Evolutionary conservation across 2,329 filamentous ascomycete species (phyloP), one percentile per base, ranked within the genome.

Genomic region (Coniochaeta prunicola): DNA sequence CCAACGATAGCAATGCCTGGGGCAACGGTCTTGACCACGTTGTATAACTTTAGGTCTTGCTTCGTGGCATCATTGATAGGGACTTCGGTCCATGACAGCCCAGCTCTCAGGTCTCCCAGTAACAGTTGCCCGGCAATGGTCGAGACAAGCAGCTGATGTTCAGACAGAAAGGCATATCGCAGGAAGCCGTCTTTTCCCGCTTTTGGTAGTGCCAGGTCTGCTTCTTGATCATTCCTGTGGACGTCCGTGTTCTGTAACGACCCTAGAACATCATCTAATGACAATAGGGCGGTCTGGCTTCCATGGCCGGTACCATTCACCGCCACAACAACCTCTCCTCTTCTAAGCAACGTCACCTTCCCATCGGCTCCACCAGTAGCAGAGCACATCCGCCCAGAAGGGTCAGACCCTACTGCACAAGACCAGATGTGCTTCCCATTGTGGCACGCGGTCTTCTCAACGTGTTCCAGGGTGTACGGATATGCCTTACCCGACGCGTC

Each of bases 341-440:
- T 12, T 12, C 69, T 65, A 30, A 82, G 74, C n/a, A 84, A 65
- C 3, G 79, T 77, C 42, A 88, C 79, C 63, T 80, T 84, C 17
- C 92, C 88, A 72, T 99, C 94, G 12, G 90, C 88, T n/a, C 91
- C 94, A 13, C 94, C 94, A 1, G 90, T 92, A 4, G 83, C 86
- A 21, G 91, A 71, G 1, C 80, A 62, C 0, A 77, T 69, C 65
- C 1, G 67, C 59, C 74, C 60, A 63, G 60, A 31, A n/a, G 30
- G 30, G 30, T 36, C 53, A 24, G 53, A 7, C 9, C 71, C 64
- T 8, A 80, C 61, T 13, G 83, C 84, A 38, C 86, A 79, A 0
- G 92, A 87, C 92, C 93, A 97, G 7, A 97, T 86, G 68, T 97
- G 92, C 72, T 97, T 99, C 7, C 94, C 94, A 34, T 78, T 80